Evolutionary conservation across 176 grass and related monocot species (phyloP).

Genomic region (Chrysopogon serrulatus): DNA sequence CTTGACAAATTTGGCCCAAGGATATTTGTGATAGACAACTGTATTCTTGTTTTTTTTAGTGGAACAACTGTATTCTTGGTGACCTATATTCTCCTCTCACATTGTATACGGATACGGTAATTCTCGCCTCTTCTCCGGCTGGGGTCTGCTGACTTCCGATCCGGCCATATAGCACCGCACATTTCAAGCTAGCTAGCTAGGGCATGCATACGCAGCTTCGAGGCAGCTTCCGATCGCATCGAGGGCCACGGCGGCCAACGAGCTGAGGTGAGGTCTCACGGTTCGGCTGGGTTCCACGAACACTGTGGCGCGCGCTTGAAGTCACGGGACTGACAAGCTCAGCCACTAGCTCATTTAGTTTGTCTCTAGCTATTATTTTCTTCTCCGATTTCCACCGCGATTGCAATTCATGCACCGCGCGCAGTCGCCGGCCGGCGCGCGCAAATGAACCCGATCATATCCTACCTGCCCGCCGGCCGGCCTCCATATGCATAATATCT

Average conservation of each 20-base stretch:
- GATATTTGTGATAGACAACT: no score
- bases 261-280: not conserved
- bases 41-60: no score
- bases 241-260: not conserved
- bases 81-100: not conserved
- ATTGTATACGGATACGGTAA: not conserved
- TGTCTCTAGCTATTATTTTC: not conserved
- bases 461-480: not conserved
- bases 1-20: no score
- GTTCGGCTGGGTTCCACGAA: conserved; percentile 36
- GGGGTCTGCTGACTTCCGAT: not conserved
- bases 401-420: conserved; percentile 3
- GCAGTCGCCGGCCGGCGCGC: not conserved
- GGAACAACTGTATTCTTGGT: not conserved
- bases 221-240: not conserved
- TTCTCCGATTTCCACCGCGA: not conserved
- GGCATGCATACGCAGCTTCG: not conserved
- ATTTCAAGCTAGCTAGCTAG: not conserved
- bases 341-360: conserved; percentile 7
- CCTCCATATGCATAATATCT: not conserved
- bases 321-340: conserved; percentile 13
- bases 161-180: not conserved
- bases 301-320: conserved; percentile 8
- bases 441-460: not conserved
- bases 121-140: not conserved